phyloP scores from a whole-genome alignment of 441 rosid species.

The Gossypium trilobum region DNA sequence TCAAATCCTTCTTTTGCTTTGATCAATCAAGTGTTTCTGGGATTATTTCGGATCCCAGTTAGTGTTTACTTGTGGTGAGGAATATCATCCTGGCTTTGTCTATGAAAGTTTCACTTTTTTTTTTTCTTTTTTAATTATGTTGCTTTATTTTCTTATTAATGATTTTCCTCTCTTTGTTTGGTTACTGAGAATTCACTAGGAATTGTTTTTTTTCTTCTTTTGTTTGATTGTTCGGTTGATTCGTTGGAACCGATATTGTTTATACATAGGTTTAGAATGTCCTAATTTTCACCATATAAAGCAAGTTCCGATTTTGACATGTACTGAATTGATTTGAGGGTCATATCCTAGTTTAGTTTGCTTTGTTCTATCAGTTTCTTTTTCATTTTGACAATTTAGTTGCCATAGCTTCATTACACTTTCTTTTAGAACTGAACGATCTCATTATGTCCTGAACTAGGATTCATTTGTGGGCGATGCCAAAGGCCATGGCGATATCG shows the following conservation, averaged over 20 bases:
- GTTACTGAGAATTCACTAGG: not conserved
- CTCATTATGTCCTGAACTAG: constrained; percentile 18
- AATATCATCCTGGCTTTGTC: not conserved
- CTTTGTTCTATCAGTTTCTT: not conserved
- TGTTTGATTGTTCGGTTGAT: not conserved
- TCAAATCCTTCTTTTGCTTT: not conserved
- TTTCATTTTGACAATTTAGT: not conserved
- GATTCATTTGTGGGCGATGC: constrained; percentile 43
- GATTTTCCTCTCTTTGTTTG: not conserved
- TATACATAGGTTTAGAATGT: not conserved
- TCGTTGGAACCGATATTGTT: not conserved
- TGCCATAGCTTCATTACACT: not conserved
- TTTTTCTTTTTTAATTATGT: not conserved
- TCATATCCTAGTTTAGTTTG: not conserved
- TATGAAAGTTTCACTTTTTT: not conserved
- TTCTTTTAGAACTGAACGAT: not conserved
- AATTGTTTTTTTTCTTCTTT: not conserved
- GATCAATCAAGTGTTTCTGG: not conserved
- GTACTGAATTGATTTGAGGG: not conserved
- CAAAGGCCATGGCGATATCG: constrained; percentile 36
- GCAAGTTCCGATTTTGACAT: not conserved
- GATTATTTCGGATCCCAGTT: not conserved
- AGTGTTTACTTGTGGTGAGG: not conserved
- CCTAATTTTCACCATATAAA: no score
- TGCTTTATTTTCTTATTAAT: not conserved